Base-by-base conservation (phyloP, 164 flowering plant species). In the Vitis rotundifolia region DNA sequence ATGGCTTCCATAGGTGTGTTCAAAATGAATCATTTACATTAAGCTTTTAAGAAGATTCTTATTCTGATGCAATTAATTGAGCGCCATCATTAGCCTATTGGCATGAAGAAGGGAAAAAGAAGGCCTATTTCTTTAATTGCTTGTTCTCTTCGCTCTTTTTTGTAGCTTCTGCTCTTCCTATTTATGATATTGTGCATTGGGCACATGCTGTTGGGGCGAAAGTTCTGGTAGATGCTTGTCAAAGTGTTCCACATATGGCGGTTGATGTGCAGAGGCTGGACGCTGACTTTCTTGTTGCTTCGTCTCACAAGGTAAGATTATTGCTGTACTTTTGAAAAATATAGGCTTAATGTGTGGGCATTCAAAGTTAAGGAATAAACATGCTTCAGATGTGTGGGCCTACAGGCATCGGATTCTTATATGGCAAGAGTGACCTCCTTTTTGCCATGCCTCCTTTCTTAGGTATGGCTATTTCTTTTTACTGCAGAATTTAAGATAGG, bases 311-410 rank as follows among this genome's bases (percentile, higher is more conserved):
- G 97, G 99, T 95, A 69, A 63, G 89, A 64, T 58, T 56, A 15
- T 74, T 80, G 18, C 29, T 51, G 31, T 66, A 13, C 68, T 11
- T 66, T 10, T 16, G 55, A 62, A 15, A 44, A 31, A 53, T 19
- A 19, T 67, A 47, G 31, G 11, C 57, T 54, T 66, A 31, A 12
- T 64, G 28, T 59, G 16, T 12, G 9, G 66, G 73, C 73, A 55
- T 59, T 59, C 63, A 76, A 74, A 79, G 70, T 79, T 75, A 77
- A 84, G 81, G 48, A 81, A 73, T 87, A 87, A 89, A 71, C 87
- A 76, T 90, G 85, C 86, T 86, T 91, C 98, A 95, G 99, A 96
- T 96, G 99, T 93, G 97, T 91, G 99, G 99, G 84, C 99, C 98
- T 86, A 96, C 99, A 87, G 98, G 98, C 86, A 74, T 93, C 70